Evolutionary conservation across 2,329 filamentous ascomycete genomes (phyloP).

Genomic region (Bipolaris victoriae): DNA sequence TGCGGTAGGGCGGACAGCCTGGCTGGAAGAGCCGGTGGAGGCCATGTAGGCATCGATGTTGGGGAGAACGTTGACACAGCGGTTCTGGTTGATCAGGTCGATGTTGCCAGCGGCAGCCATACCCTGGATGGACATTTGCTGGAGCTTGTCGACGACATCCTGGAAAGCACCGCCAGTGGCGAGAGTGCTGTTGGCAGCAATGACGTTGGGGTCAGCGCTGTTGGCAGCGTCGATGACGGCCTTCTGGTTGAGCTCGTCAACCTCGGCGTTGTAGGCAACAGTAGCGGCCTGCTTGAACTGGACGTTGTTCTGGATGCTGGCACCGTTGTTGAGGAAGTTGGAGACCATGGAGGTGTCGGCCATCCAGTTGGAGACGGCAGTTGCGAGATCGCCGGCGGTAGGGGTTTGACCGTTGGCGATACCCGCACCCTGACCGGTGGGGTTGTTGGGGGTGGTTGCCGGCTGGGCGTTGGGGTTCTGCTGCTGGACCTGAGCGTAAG

Average conservation of each 20-base stretch:
- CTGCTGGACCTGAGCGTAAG: constrained; percentile 30
- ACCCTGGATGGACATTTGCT: constrained; percentile 46
- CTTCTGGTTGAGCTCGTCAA: constrained; percentile 49
- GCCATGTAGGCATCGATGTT: constrained; percentile 48
- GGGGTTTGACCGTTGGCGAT: constrained; percentile 35
- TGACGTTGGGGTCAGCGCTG: constrained; percentile 34
- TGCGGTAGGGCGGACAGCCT: constrained; percentile 39
- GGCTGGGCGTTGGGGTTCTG: constrained; percentile 7
- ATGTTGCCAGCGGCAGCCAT: constrained; percentile 41
- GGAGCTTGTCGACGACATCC: constrained; percentile 49
- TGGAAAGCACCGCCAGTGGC: constrained; percentile 47
- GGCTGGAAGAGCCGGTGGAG: constrained; percentile 38
- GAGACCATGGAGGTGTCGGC: constrained; percentile 49
- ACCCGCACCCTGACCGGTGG: constrained; percentile 27
- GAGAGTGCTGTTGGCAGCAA: constrained; percentile 47
- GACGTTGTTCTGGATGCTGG: constrained; percentile 42
- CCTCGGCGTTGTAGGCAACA: constrained; percentile 48
- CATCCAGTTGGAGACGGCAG: constrained; percentile 47
- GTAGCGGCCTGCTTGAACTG: constrained; percentile 47
- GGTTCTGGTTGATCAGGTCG: constrained; percentile 48
- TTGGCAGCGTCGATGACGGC: constrained; percentile 44
- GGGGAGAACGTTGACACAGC: constrained; percentile 45
- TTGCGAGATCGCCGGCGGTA: constrained; percentile 37
- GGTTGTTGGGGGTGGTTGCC: constrained; percentile 2
- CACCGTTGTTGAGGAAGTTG: constrained; percentile 46